Percentiles rank a stretch among this genome's conserved stretches.
These are phyloP conservation scores for Blepharisma japonicum DNA, from an alignment of 73 alveolate species.

Conservation along the genomic window DNA sequence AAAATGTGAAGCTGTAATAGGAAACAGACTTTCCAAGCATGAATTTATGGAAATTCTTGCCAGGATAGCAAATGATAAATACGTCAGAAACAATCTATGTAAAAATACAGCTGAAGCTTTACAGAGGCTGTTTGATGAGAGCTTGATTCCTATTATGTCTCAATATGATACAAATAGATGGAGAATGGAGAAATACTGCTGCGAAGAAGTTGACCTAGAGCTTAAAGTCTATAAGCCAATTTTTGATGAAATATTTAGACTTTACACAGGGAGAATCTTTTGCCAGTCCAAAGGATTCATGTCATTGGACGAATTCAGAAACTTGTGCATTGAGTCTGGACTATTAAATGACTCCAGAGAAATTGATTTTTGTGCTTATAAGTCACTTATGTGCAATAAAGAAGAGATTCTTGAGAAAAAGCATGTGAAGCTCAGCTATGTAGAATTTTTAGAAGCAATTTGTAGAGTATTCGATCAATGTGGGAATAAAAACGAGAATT, in stretches of 20 bases:
- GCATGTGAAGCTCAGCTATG: conserved; percentile 62
- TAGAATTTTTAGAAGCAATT: conserved; percentile 72
- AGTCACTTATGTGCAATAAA: conserved; percentile 73
- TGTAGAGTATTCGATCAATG: conserved; percentile 33
- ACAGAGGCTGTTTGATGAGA: neutral
- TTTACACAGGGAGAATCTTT: conserved; percentile 60
- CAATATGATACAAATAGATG: conserved; percentile 12
- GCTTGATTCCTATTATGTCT: neutral
- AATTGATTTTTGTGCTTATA: conserved; percentile 55
- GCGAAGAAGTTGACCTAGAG: conserved; percentile 18
- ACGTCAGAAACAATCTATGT: conserved; percentile 36
- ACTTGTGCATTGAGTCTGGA: conserved; percentile 54
- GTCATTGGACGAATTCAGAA: conserved; percentile 64
- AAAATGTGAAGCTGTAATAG: conserved; percentile 20
- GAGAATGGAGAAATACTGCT: neutral
- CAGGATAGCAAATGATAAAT: conserved; percentile 54
- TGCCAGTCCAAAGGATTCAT: conserved; percentile 45
- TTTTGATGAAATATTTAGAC: conserved; percentile 23
- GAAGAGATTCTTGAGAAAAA: conserved; percentile 62
- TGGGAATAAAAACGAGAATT: neutral
- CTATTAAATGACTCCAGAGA: conserved; percentile 75
- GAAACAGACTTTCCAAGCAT: conserved; percentile 46
- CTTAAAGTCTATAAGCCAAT: conserved; percentile 36
- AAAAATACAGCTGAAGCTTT: conserved; percentile 27
- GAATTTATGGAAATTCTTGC: conserved; percentile 49